A percentile compares a stretch with the other conserved stretches of the same genome.
Evolutionary conservation across 2,329 filamentous ascomycete species (phyloP).

Genomic region (Aaosphaeria arxii): DNA sequence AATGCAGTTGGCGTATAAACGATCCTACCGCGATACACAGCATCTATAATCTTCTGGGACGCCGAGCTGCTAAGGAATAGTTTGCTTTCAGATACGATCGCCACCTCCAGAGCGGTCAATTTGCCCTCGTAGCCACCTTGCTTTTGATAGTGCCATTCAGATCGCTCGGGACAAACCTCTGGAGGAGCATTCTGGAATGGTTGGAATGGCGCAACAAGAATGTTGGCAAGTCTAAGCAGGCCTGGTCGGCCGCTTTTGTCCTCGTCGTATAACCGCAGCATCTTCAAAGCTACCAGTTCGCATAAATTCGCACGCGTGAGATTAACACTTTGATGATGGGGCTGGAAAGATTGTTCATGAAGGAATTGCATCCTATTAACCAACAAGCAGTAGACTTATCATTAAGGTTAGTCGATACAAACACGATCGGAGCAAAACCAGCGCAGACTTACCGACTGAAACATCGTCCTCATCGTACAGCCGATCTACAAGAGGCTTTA

Average conservation of each 20-base stretch:
- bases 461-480: conserved; percentile 77
- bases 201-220: conserved; percentile 79
- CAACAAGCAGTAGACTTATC: conserved; percentile 72
- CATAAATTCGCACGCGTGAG: conserved; percentile 74
- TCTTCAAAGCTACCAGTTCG: conserved; percentile 74
- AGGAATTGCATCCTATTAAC: conserved; percentile 80
- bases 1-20: conserved; percentile 80
- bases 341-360: conserved; percentile 70
- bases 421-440: not conserved
- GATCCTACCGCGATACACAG: conserved; percentile 76
- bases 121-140: conserved; percentile 55
- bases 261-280: conserved; percentile 75
- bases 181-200: conserved; percentile 79
- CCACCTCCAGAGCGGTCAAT: conserved; percentile 76
- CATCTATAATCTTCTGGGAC: conserved; percentile 77
- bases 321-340: conserved; percentile 78
- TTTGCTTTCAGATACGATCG: conserved; percentile 80
- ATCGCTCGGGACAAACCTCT: conserved; percentile 59
- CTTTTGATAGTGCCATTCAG: conserved; percentile 45
- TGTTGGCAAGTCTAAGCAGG: conserved; percentile 70
- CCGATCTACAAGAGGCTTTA: conserved; percentile 79
- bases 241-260: conserved; percentile 69
- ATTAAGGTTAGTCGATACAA: conserved; percentile 4
- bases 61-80: conserved; percentile 73
- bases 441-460: conserved; percentile 59